These are phyloP conservation scores for Austroboletus festivus DNA, from an alignment of 768 basidiomycete species.

Conservation along the genomic window DNA sequence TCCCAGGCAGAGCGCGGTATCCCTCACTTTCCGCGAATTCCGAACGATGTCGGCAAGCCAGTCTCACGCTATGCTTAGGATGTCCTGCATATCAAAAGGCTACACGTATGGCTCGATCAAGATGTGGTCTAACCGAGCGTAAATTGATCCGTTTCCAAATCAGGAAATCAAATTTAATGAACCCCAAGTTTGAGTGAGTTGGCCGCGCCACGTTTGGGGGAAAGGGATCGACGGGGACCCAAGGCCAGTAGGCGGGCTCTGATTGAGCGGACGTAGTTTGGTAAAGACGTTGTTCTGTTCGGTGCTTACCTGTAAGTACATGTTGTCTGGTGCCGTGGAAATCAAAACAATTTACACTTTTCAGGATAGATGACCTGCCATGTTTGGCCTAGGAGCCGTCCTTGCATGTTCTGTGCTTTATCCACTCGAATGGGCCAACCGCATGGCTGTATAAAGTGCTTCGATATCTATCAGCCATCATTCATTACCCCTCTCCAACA, in stretches of 20 bases:
- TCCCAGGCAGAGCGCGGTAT: background rate
- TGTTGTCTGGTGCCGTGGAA: slow-evolving; percentile 21
- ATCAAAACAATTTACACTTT: slow-evolving; percentile 31
- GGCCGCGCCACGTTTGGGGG: slow-evolving; percentile 4
- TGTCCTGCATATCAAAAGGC: no score
- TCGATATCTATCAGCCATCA: slow-evolving; percentile 13
- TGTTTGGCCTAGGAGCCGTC: slow-evolving; percentile 16
- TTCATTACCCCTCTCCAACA: slow-evolving; percentile 3
- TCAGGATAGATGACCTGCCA: slow-evolving; percentile 31
- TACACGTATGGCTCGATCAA: background rate
- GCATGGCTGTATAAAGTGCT: slow-evolving; percentile 19
- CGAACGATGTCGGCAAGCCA: background rate
- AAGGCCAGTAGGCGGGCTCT: background rate
- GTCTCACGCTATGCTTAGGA: no score
- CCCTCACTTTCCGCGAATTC: background rate
- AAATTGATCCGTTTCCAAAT: slow-evolving; percentile 8
- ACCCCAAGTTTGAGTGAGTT: slow-evolving; percentile 9
- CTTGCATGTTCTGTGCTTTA: slow-evolving; percentile 8
- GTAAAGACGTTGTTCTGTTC: slow-evolving; percentile 15
- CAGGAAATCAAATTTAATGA: background rate
- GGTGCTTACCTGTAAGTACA: slow-evolving; percentile 13
- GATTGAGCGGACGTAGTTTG: slow-evolving; percentile 25
- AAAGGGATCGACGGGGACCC: background rate
- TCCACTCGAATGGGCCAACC: slow-evolving; percentile 17
- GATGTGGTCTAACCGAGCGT: background rate